Evolutionary conservation across 2,329 filamentous ascomycete species (phyloP), one percentile per base, ranked within the genome.

Genomic region (Colletotrichum tabaci): DNA sequence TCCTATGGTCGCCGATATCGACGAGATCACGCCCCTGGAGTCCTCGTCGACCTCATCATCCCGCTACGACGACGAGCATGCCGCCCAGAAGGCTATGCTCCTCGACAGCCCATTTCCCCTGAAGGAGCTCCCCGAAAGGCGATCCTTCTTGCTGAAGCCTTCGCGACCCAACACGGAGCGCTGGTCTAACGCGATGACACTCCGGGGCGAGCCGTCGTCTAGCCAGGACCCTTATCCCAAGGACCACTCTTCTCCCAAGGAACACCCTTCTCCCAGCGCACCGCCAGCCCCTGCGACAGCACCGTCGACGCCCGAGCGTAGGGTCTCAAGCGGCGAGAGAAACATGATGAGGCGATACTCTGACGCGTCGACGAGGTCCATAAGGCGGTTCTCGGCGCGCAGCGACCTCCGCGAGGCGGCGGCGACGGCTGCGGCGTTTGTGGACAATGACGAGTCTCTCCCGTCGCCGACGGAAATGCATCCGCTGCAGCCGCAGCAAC

Each of bases 171-270:
- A 68, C 15, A 44, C 58, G 4, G 68, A 71, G 35, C 52, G 68
- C 15, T 71, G 68, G 68, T 71, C 64, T 1, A 61, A 61, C n/a
- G 68, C 65, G 26, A 64, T 71, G 68, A 71, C 68, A 8, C 65
- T 71, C 26, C 38, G 68, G 12, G 58, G 60, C 40, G 68, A 71
- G 12, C 64, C 58, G 12, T 52, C 57, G 1, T 55, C 65, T 4
- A 68, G 40, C 46, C 55, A 71, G 38, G 67, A 71, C 26, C 67
- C 21, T 9, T 35, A 30, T 12, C 35, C 60, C 16, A 44, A 50
- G 10, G 60, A 53, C 18, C 16, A 62, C 18, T 18, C 12, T 21
- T 7, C 53, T 40, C 13, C n/a, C 21, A 53, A 18, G 30, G 46
- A 62, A 23, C 12, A 18, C n/a, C 3, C 53, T 38, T 40, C 49